These are phyloP conservation scores for Amauroascus verrucosus DNA, from an alignment of 2,329 filamentous ascomycete species.

Conservation along the genomic window DNA sequence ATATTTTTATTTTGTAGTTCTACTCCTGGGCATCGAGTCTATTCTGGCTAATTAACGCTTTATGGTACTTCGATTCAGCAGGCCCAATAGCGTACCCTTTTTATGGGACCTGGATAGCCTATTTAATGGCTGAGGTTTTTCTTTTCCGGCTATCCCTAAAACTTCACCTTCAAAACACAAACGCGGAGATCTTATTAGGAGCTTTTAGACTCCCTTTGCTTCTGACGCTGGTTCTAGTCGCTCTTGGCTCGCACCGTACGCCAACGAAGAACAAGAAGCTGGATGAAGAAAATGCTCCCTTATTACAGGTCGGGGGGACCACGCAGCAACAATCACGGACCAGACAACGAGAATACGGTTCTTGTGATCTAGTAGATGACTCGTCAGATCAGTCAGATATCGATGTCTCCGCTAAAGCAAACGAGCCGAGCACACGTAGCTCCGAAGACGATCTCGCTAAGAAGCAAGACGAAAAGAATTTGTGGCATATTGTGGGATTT, in stretches of 20 bases:
- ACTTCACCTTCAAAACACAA: conserved; percentile 19
- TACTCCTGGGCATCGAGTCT: conserved; percentile 53
- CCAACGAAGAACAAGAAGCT: not conserved
- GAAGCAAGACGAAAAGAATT: conserved; percentile 3
- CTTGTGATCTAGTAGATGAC: conserved; percentile 14
- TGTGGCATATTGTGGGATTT: conserved; percentile 7
- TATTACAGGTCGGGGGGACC: conserved; percentile 20
- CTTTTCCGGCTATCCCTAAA: conserved; percentile 35
- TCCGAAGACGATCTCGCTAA: not conserved
- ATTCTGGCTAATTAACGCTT: conserved; percentile 52
- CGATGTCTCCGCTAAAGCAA: not conserved
- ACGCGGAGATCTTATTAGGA: conserved; percentile 19
- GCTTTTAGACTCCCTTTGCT: conserved; percentile 17
- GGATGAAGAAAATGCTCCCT: conserved; percentile 20
- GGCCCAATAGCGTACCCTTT: conserved; percentile 51
- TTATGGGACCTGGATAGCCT: conserved; percentile 52
- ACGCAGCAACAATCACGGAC: conserved; percentile 12
- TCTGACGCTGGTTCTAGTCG: conserved; percentile 15
- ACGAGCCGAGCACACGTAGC: not conserved
- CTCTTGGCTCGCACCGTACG: conserved; percentile 12
- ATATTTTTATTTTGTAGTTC: conserved; percentile 29
- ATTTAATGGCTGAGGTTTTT: conserved; percentile 46
- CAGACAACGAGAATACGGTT: conserved; percentile 24
- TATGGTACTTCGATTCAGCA: conserved; percentile 43
- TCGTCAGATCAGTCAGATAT: not conserved